Evolutionary conservation across 345 rosid genomes (phyloP), one percentile per base, ranked within the genome.

Genomic region (Xanthoceras sorbifolium): DNA sequence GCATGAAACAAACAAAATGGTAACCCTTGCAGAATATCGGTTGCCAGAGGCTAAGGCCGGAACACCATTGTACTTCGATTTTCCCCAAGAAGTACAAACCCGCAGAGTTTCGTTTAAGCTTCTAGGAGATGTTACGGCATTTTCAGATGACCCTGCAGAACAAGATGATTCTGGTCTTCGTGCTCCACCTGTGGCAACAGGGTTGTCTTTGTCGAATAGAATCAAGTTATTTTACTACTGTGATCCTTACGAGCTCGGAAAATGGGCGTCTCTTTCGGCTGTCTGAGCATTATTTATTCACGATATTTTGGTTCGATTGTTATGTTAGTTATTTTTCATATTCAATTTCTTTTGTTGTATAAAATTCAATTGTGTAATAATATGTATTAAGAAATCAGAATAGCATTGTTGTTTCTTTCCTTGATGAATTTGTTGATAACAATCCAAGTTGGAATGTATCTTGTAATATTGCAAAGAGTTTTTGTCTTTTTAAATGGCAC

Each of bases 241-340:
- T 5, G 93, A 94, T 85, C 94, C 97, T 61, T 84, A 84, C 26
- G 97, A 94, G 46, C 86, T 89, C 28, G 98, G 97, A 69, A 93
- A 88, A 84, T 94, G 98, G 98, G 95, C 93, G 63, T 91, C 90
- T 69, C 97, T 92, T 63, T 88, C 97, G 0, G 80, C 82, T 44
- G 86, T 84, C 44, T 94, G 87, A 91, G 48, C 10, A 12, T 23
- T 32, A 23, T 36, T 62, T 11, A 46, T 40, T 18, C 42, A 31
- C 20, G 34, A 20, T 17, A 70, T 82, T 46, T 50, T 25, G 57
- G 29, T 61, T 9, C 67, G 64, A 22, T 71, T 72, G 71, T 63
- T 54, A 55, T 67, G 34, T 6, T 3, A 18, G 40, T 48, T 18
- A 54, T 36, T 66, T 10, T 9, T 34, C 40, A 15, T 44, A 20